Base-by-base conservation (phyloP, 805 yeast genomes). In the Pichia ethanolica region DNA sequence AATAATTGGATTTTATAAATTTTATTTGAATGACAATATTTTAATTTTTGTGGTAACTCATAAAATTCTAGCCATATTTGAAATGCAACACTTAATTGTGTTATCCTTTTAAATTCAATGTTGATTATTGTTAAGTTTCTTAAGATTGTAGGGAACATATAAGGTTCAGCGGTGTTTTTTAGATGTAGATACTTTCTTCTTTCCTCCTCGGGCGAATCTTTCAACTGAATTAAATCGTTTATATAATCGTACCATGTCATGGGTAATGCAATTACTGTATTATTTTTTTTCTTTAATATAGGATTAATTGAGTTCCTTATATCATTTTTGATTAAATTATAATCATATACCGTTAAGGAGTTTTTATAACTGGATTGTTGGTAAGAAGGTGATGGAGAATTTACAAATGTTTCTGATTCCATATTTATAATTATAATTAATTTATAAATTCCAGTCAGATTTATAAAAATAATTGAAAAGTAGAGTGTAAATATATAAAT, bases 51-150 rank as follows among this genome's bases (percentile, higher is more conserved):
- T 8, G 48, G 42, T 5, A 49, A 9, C 13, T 36, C 32, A 34
- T 28, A 49, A 32, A 49, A 32, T 8, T 40, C 42, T 4, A 38
- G 35, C 52, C 52, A 49, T 1, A 41, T 26, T 5, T 35, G 20
- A 10, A 48, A 33, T 7, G 28, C 51, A 7, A 10, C 36, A 11
- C 13, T 7, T 4, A 37, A 36, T 26, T 44, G 45, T 10, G 11
- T 35, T 14, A 35, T 44, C 4, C 35, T 5, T 5, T 25, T 14
- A 5, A 30, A 8, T 6, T 42, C n/a, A n/a, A 47, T 32, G 8
- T 43, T 35, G 1, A 47, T n/a, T 25, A 39, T 35, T 25, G 11
- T 42, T 9, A 37, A 8, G 7, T 33, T 27, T 6, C 12, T 14
- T 4, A 20, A n/a, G 1, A 42, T 25, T 14, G 9, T 11, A 20